Evolutionary conservation across 192 early-diverging fungal genomes (phyloP).

Genomic region (Endogone sp.): DNA sequence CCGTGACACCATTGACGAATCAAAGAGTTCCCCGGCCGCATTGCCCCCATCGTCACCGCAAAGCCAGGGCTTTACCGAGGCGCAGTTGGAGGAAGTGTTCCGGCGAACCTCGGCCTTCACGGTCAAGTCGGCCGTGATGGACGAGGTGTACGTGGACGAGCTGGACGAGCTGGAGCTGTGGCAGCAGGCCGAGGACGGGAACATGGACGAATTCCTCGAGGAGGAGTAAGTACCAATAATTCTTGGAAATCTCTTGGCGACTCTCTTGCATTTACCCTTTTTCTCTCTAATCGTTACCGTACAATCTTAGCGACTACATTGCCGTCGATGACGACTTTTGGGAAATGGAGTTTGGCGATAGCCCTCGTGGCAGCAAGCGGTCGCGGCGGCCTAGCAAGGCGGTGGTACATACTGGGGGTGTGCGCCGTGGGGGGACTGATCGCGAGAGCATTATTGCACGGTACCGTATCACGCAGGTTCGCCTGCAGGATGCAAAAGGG

Average conservation of each 20-base stretch:
- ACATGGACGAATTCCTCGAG: constrained; percentile 73
- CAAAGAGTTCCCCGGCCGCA: background rate
- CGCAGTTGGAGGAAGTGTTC: constrained; percentile 89
- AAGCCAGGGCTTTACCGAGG: constrained; percentile 52
- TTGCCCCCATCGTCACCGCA: background rate
- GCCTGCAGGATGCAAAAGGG: constrained; percentile 79
- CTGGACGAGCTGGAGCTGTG: constrained; percentile 74
- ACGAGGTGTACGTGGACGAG: constrained; percentile 52
- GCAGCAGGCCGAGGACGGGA: constrained; percentile 71
- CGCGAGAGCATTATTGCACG: constrained; percentile 70
- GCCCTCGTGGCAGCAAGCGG: constrained; percentile 36
- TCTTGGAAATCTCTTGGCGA: background rate
- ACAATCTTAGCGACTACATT: constrained; percentile 61
- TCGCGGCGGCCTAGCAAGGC: constrained; percentile 38
- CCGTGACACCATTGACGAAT: background rate
- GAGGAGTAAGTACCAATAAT: constrained; percentile 56
- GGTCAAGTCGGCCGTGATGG: constrained; percentile 55
- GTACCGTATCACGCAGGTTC: constrained; percentile 88
- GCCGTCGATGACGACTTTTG: constrained; percentile 83
- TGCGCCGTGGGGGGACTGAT: constrained; percentile 29
- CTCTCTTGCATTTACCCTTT: background rate
- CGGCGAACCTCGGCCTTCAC: constrained; percentile 88
- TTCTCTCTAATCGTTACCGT: background rate
- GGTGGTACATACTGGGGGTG: constrained; percentile 32
- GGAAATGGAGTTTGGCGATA: constrained; percentile 60